These are phyloP conservation scores for Aspergillus sclerotiicarbonarius DNA, from an alignment of 495 filamentous ascomycete species.

Conservation along the genomic window DNA sequence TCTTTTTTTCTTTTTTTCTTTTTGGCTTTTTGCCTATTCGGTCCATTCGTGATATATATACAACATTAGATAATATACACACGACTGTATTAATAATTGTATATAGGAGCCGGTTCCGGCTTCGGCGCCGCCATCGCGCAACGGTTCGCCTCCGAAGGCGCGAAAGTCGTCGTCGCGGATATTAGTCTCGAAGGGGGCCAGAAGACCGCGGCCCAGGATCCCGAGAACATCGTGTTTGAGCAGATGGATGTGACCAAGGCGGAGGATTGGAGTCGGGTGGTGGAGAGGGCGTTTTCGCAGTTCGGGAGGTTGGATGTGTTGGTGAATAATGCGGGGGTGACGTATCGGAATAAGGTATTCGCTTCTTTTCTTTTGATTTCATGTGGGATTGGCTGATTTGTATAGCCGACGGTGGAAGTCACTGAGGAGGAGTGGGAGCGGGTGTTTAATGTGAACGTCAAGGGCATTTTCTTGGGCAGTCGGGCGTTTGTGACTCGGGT, in stretches of 20 bases:
- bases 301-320: conserved; percentile 57
- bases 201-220: conserved; percentile 42
- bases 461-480: conserved; percentile 57
- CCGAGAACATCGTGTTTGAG: conserved; percentile 42
- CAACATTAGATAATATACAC: neutral
- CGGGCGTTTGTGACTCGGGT: conserved; percentile 53
- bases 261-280: conserved; percentile 47
- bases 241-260: conserved; percentile 50
- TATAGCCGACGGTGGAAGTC: conserved; percentile 56
- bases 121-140: conserved; percentile 58
- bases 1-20: too few relatives aligned
- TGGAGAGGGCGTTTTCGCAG: conserved; percentile 44
- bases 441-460: conserved; percentile 64
- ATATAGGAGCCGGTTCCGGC: conserved; percentile 52
- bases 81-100: neutral
- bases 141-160: conserved; percentile 57
- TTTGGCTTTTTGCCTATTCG: conserved; percentile 27
- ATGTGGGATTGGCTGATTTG: neutral
- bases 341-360: conserved; percentile 62
- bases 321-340: conserved; percentile 71
- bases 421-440: conserved; percentile 66
- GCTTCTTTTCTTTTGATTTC: neutral
- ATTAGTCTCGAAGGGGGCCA: conserved; percentile 54
- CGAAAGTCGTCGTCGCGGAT: conserved; percentile 57
- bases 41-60: too few relatives aligned